Percentiles rank a stretch among this genome's conserved stretches.
Evolutionary conservation across 2,329 filamentous ascomycete genomes (phyloP).

Genomic region (Orbilia oligospora): DNA sequence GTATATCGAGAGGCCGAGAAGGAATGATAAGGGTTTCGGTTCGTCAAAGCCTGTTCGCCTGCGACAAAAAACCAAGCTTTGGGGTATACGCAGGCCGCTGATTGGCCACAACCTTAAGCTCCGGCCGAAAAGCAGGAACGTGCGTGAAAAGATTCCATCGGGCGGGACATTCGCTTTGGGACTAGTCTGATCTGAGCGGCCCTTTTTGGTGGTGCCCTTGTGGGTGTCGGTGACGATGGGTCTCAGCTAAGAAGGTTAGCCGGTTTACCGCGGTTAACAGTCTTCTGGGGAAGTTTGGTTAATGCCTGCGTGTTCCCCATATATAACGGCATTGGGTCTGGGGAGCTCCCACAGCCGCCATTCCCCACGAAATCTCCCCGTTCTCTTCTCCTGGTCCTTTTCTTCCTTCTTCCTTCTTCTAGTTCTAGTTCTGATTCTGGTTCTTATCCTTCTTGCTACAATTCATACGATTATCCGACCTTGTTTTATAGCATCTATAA

Average conservation of each 20-base stretch:
- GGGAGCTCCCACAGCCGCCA: background rate
- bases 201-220: background rate
- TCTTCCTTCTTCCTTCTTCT: background rate
- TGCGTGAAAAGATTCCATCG: conserved; percentile 15
- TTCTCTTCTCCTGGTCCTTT: background rate
- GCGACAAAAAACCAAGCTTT: conserved; percentile 8
- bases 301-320: conserved; percentile 8
- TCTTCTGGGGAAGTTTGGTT: conserved; percentile 18
- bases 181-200: background rate
- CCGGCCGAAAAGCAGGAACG: conserved; percentile 43
- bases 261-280: conserved; percentile 58
- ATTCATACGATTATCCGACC: background rate
- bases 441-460: background rate
- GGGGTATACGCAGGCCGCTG: background rate
- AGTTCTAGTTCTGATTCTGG: background rate
- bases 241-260: conserved; percentile 28
- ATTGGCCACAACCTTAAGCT: conserved; percentile 4
- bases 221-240: background rate
- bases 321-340: background rate
- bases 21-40: background rate
- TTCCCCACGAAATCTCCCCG: conserved; percentile 1
- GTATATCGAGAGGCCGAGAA: background rate
- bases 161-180: conserved; percentile 27
- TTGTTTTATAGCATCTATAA: background rate
- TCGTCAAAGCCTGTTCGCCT: background rate